Evolutionary conservation across 129 eudicot species (phyloP).

Genomic region (Artemisia annua): DNA sequence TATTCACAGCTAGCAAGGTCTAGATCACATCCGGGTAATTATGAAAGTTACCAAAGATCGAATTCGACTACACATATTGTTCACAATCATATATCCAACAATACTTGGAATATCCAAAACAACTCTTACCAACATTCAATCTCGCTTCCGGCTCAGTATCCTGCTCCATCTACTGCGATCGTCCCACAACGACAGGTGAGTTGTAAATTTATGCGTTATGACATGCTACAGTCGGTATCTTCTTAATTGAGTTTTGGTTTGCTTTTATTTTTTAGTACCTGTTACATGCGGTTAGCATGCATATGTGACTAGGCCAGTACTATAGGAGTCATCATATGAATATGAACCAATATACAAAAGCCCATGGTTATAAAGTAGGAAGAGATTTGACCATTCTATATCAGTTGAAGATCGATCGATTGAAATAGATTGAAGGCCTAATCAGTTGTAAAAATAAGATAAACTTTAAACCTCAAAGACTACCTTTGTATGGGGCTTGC

Average conservation of each 20-base stretch:
- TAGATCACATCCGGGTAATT: not conserved
- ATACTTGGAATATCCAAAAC: constrained; percentile 16
- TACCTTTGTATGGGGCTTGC: too few species aligned
- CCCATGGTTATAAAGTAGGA: too few species aligned
- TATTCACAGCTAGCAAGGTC: not conserved
- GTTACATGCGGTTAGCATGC: too few species aligned
- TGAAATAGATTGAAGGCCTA: too few species aligned
- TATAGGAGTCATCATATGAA: too few species aligned
- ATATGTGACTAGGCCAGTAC: too few species aligned
- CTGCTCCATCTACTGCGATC: not conserved
- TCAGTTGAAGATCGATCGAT: too few species aligned
- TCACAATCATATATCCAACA: not conserved
- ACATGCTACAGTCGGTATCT: not conserved
- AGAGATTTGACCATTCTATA: too few species aligned
- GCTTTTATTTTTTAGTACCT: too few species aligned
- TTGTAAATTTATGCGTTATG: not conserved
- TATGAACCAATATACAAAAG: too few species aligned
- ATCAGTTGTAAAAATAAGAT: not conserved
- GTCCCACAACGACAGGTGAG: constrained; percentile 30
- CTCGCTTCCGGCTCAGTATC: constrained; percentile 12
- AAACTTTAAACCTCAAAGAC: not conserved
- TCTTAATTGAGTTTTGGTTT: too few species aligned
- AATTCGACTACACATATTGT: not conserved
- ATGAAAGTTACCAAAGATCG: not conserved
- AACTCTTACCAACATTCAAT: not conserved